phyloP scores from a whole-genome alignment of 1,284 basidiomycete genomes.

The Inonotus obliquus region DNA sequence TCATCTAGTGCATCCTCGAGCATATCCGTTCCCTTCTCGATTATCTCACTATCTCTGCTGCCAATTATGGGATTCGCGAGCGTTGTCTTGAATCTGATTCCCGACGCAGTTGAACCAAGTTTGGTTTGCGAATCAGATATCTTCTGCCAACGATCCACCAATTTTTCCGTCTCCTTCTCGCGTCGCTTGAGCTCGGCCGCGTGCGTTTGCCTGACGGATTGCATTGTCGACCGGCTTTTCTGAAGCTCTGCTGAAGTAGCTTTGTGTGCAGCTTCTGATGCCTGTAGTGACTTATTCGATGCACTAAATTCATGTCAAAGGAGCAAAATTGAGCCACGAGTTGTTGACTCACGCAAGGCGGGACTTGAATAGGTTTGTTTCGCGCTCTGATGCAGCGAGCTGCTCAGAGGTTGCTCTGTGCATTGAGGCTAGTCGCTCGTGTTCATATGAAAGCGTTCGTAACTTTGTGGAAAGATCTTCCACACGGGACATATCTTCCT shows the following conservation, averaged over 20 bases:
- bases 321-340: neutral
- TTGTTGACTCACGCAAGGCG: slow-evolving; percentile 53
- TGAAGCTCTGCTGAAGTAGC: slow-evolving; percentile 64
- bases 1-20: slow-evolving; percentile 72
- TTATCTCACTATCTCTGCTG: slow-evolving; percentile 38
- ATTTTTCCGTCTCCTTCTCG: slow-evolving; percentile 77
- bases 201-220: slow-evolving; percentile 61
- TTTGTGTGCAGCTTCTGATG: slow-evolving; percentile 61
- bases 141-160: slow-evolving; percentile 73
- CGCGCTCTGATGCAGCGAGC: slow-evolving; percentile 67
- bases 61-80: slow-evolving; percentile 46
- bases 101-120: slow-evolving; percentile 38
- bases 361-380: slow-evolving; percentile 68
- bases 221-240: slow-evolving; percentile 57
- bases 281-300: slow-evolving; percentile 48
- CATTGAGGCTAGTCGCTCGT: slow-evolving; percentile 70
- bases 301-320: slow-evolving; percentile 35
- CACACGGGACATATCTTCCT: slow-evolving; percentile 80
- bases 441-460: slow-evolving; percentile 77
- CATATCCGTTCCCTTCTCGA: slow-evolving; percentile 49
- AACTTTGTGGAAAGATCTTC: slow-evolving; percentile 75
- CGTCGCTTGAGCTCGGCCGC: slow-evolving; percentile 75
- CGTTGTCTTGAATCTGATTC: slow-evolving; percentile 39
- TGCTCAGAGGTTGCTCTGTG: slow-evolving; percentile 50
- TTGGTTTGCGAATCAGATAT: slow-evolving; percentile 63